Conservation (phyloP, 2,329 filamentous ascomycete species). For the Dendrostoma leiphaemia region DNA sequence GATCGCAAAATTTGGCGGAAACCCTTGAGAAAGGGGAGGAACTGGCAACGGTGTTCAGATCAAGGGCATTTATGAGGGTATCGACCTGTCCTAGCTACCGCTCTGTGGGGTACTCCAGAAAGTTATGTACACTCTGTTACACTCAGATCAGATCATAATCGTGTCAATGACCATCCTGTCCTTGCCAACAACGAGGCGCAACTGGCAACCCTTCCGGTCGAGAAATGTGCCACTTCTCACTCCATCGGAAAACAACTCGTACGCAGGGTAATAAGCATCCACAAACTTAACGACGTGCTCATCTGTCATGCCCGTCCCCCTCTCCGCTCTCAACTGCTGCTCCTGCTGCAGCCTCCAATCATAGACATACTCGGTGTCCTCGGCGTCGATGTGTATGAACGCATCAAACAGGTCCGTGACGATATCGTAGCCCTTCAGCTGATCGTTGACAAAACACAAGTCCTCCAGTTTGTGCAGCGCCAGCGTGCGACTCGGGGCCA, state of each 20-base stretch:
- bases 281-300: conserved; percentile 76
- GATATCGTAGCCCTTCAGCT: conserved; percentile 44
- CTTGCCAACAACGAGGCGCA: conserved; percentile 60
- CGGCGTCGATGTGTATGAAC: conserved; percentile 65
- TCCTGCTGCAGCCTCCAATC: conserved; percentile 84
- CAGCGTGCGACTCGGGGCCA: conserved; percentile 48
- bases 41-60: not conserved
- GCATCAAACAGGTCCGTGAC: conserved; percentile 51
- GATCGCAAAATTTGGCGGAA: not conserved
- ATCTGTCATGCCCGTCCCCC: conserved; percentile 77
- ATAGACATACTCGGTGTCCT: conserved; percentile 74
- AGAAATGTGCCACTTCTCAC: conserved; percentile 57
- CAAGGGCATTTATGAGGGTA: not conserved
- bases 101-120: not conserved
- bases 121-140: conserved; percentile 17
- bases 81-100: not conserved
- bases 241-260: conserved; percentile 65
- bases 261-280: conserved; percentile 67
- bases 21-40: not conserved
- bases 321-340: conserved; percentile 61
- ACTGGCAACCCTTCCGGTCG: conserved; percentile 50
- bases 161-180: conserved; percentile 59
- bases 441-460: conserved; percentile 49
- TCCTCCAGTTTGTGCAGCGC: conserved; percentile 47
- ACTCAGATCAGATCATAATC: conserved; percentile 42